Percentiles rank a stretch among this genome's conserved stretches.
phyloP scores from a whole-genome alignment of 2,329 filamentous ascomycete genomes.

The Fusarium luffae region DNA sequence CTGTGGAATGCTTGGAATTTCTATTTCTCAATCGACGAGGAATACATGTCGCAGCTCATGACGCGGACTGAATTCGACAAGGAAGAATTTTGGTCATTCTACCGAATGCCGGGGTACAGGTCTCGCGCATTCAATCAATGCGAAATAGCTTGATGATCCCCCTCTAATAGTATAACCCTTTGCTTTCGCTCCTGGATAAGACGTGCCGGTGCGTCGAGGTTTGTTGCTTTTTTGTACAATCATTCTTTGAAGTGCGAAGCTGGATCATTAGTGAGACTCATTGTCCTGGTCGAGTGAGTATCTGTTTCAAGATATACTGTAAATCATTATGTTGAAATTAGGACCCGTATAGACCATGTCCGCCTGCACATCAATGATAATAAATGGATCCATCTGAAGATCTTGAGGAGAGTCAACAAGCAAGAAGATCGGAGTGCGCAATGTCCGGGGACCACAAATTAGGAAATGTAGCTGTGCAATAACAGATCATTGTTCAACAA shows the following conservation, averaged over 20 bases:
- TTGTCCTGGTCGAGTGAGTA: conserved; percentile 23
- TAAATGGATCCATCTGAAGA: neutral
- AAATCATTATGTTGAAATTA: conserved; percentile 1
- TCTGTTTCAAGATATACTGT: conserved; percentile 14
- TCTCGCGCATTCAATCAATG: neutral
- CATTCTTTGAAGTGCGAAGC: neutral
- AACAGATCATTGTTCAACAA: neutral
- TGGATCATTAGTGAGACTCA: conserved; percentile 20
- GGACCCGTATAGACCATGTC: neutral
- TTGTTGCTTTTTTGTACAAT: neutral
- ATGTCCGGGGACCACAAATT: neutral
- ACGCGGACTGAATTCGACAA: conserved; percentile 28
- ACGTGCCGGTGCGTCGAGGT: neutral
- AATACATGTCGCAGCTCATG: conserved; percentile 27
- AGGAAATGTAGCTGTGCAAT: neutral
- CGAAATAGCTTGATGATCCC: neutral
- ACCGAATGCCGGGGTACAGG: neutral
- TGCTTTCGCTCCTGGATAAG: neutral
- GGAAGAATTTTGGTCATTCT: conserved; percentile 20
- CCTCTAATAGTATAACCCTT: neutral
- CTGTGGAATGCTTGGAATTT: conserved; percentile 43
- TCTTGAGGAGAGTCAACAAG: conserved; percentile 6
- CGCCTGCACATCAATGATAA: neutral
- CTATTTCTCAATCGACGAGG: conserved; percentile 19
- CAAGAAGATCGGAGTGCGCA: conserved; percentile 2